Base-by-base conservation (phyloP, 768 basidiomycete genomes). In the Naganishia randhawae region DNA sequence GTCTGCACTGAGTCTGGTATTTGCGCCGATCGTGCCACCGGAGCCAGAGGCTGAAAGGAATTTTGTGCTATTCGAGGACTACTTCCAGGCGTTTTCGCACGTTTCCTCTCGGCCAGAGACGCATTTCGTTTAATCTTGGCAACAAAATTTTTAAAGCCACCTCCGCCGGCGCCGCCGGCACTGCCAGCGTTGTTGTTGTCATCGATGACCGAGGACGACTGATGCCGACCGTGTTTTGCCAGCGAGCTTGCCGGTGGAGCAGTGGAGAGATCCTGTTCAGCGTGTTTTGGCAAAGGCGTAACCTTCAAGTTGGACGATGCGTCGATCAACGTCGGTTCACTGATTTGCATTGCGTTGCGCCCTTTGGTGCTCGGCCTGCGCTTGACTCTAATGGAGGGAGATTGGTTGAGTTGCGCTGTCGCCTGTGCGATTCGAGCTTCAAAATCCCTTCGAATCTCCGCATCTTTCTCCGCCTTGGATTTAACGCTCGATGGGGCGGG, bases 341-440 rank as follows among this genome's bases (percentile, higher is more conserved):
- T 57, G 42, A 68, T 68, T 9, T 35, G 29, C 33, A 68, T 62
- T 29, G 67, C 57, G 16, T 17, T 33, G 6, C 54, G n/a, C 16
- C 63, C 63, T 50, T 68, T 68, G 6, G 27, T 53, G 32, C 55
- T 68, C 11, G 35, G 50, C 39, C 42, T 33, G 27, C 67, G 42
- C 29, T 33, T 61, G 8, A 68, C n/a, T 39, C 39, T 31, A 8
- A 51, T 31, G 5, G 57, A 63, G 1, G 67, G 57, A 31, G 35
- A 22, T 25, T 63, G 35, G 8, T 68, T 37, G 11, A 68, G 27
- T 42, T 57, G 48, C 9, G 67, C 67, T 13, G 67, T 68, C 10
- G 67, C 67, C 14, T 68, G 55, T 19, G 67, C 67, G 3, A 68
- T 68, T 27, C 67, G 39, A 7, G 67, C 67, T 57, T 68, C 67